phyloP scores from a whole-genome alignment of 1,139 yeast genomes.

The Chernovozyma aurita region DNA sequence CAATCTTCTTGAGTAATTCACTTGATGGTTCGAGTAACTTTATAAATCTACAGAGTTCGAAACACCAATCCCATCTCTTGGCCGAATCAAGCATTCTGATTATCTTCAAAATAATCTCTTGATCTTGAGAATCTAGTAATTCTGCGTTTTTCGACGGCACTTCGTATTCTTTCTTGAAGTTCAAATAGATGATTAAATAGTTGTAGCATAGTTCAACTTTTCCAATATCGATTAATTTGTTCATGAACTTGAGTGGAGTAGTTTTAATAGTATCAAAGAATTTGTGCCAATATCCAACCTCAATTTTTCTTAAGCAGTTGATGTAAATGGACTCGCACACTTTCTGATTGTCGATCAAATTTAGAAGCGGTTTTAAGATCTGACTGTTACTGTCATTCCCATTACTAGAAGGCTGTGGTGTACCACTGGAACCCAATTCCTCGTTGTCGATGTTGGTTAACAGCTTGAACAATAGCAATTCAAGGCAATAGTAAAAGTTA shows the following conservation, averaged over 20 bases:
- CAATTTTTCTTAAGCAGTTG: slow-evolving; percentile 42
- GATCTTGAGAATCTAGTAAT: slow-evolving; percentile 26
- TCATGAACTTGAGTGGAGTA: slow-evolving; percentile 39
- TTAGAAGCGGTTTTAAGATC: slow-evolving; percentile 21
- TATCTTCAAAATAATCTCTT: slow-evolving; percentile 29
- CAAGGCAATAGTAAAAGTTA: slow-evolving; percentile 37
- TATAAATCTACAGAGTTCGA: slow-evolving; percentile 42
- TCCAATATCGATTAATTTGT: slow-evolving; percentile 26
- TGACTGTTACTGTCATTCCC: neutral
- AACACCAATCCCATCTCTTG: slow-evolving; percentile 42
- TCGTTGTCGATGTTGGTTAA: slow-evolving; percentile 18
- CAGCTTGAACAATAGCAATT: slow-evolving; percentile 33
- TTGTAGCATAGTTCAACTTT: slow-evolving; percentile 41
- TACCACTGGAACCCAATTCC: too few relatives aligned
- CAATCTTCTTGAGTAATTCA: slow-evolving; percentile 19
- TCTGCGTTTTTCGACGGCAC: slow-evolving; percentile 6
- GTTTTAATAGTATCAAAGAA: slow-evolving; percentile 32
- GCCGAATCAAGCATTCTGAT: slow-evolving; percentile 29
- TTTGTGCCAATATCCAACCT: slow-evolving; percentile 35
- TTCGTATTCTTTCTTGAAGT: slow-evolving; percentile 32
- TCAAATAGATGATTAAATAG: slow-evolving; percentile 39
- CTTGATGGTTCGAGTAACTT: slow-evolving; percentile 40
- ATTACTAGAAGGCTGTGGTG: slow-evolving; percentile 1
- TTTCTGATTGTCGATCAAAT: slow-evolving; percentile 23
- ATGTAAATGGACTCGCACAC: slow-evolving; percentile 30